Conservation (phyloP, 2,329 filamentous ascomycete genomes). For the Epichloe aotearoae region DNA sequence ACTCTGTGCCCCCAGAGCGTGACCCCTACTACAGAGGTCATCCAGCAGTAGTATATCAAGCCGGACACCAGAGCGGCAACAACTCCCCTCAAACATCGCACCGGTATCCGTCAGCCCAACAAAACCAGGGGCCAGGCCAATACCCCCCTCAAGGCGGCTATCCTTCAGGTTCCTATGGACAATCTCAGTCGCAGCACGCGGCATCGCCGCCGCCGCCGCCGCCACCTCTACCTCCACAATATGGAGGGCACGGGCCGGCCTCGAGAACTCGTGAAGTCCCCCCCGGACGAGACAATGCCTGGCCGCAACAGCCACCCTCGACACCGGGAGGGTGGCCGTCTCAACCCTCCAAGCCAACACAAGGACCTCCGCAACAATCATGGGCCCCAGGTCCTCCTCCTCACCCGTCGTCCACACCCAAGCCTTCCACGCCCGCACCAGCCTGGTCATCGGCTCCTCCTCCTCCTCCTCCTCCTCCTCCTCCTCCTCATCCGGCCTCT, state of each 20-base stretch:
- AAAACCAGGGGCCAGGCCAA: constrained; percentile 16
- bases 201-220: constrained; percentile 35
- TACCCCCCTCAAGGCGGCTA: constrained; percentile 34
- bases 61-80: constrained; percentile 23
- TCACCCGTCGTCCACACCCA: constrained; percentile 17
- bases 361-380: constrained; percentile 21
- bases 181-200: constrained; percentile 24
- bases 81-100: constrained; percentile 34
- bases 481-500: constrained; percentile 22
- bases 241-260: constrained; percentile 30
- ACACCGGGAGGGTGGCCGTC: constrained; percentile 16
- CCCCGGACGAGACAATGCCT: constrained; percentile 23
- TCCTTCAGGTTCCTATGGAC: constrained; percentile 25
- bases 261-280: constrained; percentile 29
- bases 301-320: constrained; percentile 15
- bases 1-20: constrained; percentile 23
- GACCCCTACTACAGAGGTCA: constrained; percentile 35
- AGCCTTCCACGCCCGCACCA: constrained; percentile 21
- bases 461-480: constrained; percentile 20
- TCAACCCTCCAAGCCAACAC: constrained; percentile 19
- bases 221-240: constrained; percentile 23
- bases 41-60: constrained; percentile 23
- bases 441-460: constrained; percentile 21
- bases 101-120: constrained; percentile 31
- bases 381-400: constrained; percentile 16